Evolutionary conservation across 257 asterid genomes (phyloP).

Genomic region (Lithospermum erythrorhizon): DNA sequence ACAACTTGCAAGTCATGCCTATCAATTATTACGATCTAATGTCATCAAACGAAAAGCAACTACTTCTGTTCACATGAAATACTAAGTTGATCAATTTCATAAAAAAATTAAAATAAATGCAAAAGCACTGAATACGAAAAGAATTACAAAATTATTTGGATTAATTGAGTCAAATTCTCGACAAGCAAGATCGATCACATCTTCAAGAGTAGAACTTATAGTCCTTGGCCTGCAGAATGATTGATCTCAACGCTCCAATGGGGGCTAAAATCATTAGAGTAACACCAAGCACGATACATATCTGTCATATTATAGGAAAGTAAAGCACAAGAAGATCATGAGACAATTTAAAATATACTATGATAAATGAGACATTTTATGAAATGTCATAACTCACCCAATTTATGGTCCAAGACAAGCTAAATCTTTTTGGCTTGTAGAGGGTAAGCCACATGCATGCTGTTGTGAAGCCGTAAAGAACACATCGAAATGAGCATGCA

Average conservation of each 20-base stretch:
- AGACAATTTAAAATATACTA: background rate
- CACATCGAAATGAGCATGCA: too few species aligned
- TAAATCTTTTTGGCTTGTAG: constrained; percentile 30
- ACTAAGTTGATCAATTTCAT: too few species aligned
- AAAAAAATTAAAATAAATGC: too few species aligned
- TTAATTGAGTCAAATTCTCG: too few species aligned
- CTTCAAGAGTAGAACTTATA: constrained; percentile 37
- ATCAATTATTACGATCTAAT: too few species aligned
- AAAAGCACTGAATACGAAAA: too few species aligned
- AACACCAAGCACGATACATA: constrained; percentile 39
- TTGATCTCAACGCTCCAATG: constrained; percentile 39
- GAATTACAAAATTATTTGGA: too few species aligned
- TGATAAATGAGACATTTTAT: too few species aligned
- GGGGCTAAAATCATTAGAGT: constrained; percentile 36
- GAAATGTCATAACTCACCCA: constrained; percentile 19
- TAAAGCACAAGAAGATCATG: background rate
- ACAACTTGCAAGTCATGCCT: too few species aligned
- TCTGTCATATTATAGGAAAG: constrained; percentile 13
- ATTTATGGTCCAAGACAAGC: constrained; percentile 39
- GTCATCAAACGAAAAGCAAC: too few species aligned
- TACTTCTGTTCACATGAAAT: too few species aligned
- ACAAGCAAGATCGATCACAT: too few species aligned
- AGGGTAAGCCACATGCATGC: constrained; percentile 49
- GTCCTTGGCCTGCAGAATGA: constrained; percentile 25
- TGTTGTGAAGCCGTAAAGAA: constrained; percentile 41